Conservation (phyloP, 2,329 filamentous ascomycete genomes). For the Metarhizium sp. region DNA sequence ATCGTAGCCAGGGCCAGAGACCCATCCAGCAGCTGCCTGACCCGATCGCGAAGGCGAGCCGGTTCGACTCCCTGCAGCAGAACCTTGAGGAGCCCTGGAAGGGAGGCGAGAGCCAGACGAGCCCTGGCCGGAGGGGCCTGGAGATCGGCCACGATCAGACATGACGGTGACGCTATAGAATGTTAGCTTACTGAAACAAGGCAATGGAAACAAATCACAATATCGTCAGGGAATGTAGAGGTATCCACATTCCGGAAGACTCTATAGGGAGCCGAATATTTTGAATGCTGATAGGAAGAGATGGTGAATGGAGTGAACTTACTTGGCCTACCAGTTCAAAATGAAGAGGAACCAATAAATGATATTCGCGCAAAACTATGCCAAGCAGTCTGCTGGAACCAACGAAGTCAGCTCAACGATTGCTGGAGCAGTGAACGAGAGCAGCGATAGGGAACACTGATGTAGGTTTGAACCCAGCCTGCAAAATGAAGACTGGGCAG, state of each 20-base stretch:
- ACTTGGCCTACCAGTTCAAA: neutral
- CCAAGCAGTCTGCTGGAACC: neutral
- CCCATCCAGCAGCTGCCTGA: slow-evolving; percentile 14
- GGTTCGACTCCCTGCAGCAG: slow-evolving; percentile 6
- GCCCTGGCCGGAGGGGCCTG: slow-evolving; percentile 8
- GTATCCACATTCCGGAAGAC: neutral
- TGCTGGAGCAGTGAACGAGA: neutral
- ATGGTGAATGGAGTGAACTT: neutral
- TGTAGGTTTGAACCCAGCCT: neutral
- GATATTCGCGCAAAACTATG: neutral
- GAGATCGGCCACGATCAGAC: slow-evolving; percentile 24
- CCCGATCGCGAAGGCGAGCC: slow-evolving; percentile 11
- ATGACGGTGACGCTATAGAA: slow-evolving; percentile 9
- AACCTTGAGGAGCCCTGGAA: neutral
- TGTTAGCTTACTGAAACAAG: neutral
- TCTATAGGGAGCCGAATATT: neutral
- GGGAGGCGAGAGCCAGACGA: slow-evolving; percentile 1
- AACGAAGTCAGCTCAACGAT: neutral
- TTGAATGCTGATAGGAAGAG: neutral
- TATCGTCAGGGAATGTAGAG: neutral
- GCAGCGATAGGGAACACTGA: neutral
- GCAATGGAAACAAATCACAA: neutral
- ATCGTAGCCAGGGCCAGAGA: slow-evolving; percentile 30
- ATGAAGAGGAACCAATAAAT: neutral
- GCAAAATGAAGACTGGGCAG: neutral